Conservation (phyloP, 148 eudicot species). For the Rhododendron ovatum region DNA sequence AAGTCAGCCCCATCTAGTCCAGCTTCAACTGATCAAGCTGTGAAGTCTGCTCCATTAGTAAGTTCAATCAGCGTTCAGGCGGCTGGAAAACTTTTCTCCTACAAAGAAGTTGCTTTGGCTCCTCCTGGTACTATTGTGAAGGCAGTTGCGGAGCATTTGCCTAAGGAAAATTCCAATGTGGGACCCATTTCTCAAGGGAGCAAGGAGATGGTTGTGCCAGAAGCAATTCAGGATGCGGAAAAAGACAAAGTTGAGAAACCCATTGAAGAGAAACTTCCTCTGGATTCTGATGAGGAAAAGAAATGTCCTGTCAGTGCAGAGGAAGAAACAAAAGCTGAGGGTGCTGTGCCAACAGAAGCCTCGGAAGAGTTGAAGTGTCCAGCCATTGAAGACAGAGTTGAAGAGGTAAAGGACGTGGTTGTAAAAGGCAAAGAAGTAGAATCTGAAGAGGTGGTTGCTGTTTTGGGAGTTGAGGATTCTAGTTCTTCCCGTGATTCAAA, state of each 20-base stretch:
- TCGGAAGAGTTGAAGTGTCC: background rate
- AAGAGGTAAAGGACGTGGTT: constrained; percentile 7
- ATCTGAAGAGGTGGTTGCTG: background rate
- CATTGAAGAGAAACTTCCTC: constrained; percentile 15
- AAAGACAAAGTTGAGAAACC: constrained; percentile 25
- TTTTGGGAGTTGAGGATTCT: constrained; percentile 17
- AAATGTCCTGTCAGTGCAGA: constrained; percentile 11
- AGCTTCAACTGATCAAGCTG: constrained; percentile 44
- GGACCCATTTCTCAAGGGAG: constrained; percentile 19
- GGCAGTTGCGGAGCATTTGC: constrained; percentile 59
- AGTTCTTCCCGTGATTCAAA: constrained; percentile 14
- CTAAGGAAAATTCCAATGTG: constrained; percentile 28
- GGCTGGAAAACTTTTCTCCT: constrained; percentile 76
- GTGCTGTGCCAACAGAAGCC: background rate
- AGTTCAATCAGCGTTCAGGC: constrained; percentile 49
- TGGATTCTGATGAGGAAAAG: constrained; percentile 20
- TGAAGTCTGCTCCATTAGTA: constrained; percentile 39
- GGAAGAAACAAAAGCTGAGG: constrained; percentile 11
- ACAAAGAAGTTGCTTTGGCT: constrained; percentile 97
- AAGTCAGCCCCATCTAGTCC: constrained; percentile 68
- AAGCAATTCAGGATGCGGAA: constrained; percentile 19
- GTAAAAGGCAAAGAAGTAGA: constrained; percentile 12
- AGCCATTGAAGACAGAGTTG: constrained; percentile 20
- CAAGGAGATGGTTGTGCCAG: constrained; percentile 19
- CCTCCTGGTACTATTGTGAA: constrained; percentile 87